phyloP scores from a whole-genome alignment of 2,329 filamentous ascomycete species.

The Aureobasidium sp. region DNA sequence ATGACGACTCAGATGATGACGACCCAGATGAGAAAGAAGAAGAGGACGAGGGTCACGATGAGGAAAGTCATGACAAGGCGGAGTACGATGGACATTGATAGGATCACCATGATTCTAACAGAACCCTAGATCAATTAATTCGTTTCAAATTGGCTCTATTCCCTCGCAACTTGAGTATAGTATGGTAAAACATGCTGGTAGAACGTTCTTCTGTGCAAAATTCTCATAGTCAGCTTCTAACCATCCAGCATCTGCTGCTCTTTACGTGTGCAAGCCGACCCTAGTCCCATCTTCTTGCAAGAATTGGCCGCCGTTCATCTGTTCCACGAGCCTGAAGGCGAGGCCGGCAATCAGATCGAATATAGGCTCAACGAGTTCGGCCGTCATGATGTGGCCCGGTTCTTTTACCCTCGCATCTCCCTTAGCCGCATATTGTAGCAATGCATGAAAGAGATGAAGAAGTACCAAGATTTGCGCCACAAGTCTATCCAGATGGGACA shows the following conservation, averaged over 20 bases:
- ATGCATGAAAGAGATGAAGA: too few relatives aligned
- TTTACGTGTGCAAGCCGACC: background rate
- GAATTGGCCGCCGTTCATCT: too few relatives aligned
- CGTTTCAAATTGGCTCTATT: background rate
- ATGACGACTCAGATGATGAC: background rate
- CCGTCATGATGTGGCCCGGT: too few relatives aligned
- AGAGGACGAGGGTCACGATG: background rate
- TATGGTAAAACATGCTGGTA: background rate
- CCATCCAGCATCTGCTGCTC: background rate
- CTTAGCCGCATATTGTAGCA: too few relatives aligned
- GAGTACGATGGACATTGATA: background rate
- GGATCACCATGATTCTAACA: background rate
- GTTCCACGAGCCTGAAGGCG: too few relatives aligned
- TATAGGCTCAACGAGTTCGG: too few relatives aligned
- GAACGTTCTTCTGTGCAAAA: background rate
- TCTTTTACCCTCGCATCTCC: too few relatives aligned
- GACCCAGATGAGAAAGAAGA: background rate
- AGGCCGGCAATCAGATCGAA: too few relatives aligned
- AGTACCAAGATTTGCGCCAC: too few relatives aligned
- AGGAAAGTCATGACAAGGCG: background rate
- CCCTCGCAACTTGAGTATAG: background rate
- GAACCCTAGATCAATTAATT: background rate
- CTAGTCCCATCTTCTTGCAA: background rate
- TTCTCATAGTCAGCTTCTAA: background rate
- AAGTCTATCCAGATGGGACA: too few relatives aligned